phyloP scores from a whole-genome alignment of 345 rosid genomes.

The Citropsis articulata region DNA sequence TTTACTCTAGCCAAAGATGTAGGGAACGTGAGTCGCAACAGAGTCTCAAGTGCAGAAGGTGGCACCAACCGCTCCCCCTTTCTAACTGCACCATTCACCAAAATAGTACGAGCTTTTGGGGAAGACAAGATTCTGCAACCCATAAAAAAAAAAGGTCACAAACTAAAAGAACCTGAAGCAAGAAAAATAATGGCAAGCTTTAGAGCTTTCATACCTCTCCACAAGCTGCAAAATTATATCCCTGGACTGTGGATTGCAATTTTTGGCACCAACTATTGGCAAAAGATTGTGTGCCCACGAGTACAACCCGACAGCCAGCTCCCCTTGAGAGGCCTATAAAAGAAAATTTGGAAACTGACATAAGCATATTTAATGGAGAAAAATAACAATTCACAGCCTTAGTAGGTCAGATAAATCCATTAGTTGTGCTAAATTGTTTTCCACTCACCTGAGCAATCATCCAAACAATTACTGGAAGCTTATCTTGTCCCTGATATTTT shows the following conservation, averaged over 20 bases:
- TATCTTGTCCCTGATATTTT: slow-evolving; percentile 80
- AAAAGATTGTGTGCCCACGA: slow-evolving; percentile 64
- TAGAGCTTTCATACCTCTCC: slow-evolving; percentile 31
- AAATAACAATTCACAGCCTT: background rate
- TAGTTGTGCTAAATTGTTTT: background rate
- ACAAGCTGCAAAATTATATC: slow-evolving; percentile 66
- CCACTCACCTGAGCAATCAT: slow-evolving; percentile 63
- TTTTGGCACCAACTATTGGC: slow-evolving; percentile 43
- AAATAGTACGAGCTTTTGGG: slow-evolving; percentile 60
- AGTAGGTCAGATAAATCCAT: background rate
- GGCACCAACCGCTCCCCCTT: slow-evolving; percentile 71
- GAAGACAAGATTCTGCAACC: slow-evolving; percentile 51
- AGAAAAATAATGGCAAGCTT: slow-evolving; percentile 1
- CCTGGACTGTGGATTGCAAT: slow-evolving; percentile 69
- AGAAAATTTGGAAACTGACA: slow-evolving; percentile 1
- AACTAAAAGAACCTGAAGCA: background rate
- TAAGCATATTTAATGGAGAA: slow-evolving; percentile 6
- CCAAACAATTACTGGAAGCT: slow-evolving; percentile 67
- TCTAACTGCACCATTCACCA: slow-evolving; percentile 67
- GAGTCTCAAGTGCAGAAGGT: slow-evolving; percentile 57
- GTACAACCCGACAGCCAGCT: slow-evolving; percentile 60
- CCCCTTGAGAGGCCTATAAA: slow-evolving; percentile 63
- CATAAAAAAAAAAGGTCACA: background rate
- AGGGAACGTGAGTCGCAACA: slow-evolving; percentile 65
- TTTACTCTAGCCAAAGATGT: slow-evolving; percentile 58